Base-by-base conservation (phyloP, 345 rosid genomes). In the Moringa oleifera region DNA sequence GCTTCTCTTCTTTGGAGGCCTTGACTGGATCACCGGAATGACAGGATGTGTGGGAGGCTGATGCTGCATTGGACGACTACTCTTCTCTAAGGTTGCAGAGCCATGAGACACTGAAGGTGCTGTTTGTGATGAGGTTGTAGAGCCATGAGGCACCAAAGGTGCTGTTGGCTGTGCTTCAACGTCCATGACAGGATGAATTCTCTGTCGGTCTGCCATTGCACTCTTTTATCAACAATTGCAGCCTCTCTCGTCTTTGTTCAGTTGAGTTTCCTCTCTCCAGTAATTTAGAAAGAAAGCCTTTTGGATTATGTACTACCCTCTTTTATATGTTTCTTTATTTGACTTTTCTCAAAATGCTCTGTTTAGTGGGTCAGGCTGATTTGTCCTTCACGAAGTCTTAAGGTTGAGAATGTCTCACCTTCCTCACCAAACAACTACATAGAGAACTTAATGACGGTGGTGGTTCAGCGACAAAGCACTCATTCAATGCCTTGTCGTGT, bases 201-300 rank as follows among this genome's bases (percentile, higher is more conserved):
- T 83, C 54, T 75, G 78, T 33, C 71, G 58, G 31, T 80, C 76
- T 66, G 75, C 73, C 90, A 80, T 80, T n/a, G n/a, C n/a, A n/a
- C n/a, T n/a, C n/a, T n/a, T n/a, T n/a, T n/a, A n/a, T n/a, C n/a
- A n/a, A n/a, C n/a, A n/a, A n/a, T n/a, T n/a, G n/a, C n/a, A n/a
- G n/a, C n/a, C n/a, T n/a, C n/a, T 28, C 33, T 28, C 33, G 8
- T 18, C 19, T 58, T 16, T 46, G 6, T 16, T 18, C 25, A 53
- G 47, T 53, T 22, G 11, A n/a, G n/a, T n/a, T n/a, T n/a, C n/a
- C n/a, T 47, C 51, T 47, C 20, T 2, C 23, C 20, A 13, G 55
- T 13, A 25, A 55, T 53, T 31, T 56, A 15, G 21, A 21, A 33
- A 73, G 55, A 46, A n/a, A n/a, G n/a, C n/a, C n/a, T n/a, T n/a